Base-by-base conservation (phyloP, 106 monocot genomes). In the Agapanthus africanus region DNA sequence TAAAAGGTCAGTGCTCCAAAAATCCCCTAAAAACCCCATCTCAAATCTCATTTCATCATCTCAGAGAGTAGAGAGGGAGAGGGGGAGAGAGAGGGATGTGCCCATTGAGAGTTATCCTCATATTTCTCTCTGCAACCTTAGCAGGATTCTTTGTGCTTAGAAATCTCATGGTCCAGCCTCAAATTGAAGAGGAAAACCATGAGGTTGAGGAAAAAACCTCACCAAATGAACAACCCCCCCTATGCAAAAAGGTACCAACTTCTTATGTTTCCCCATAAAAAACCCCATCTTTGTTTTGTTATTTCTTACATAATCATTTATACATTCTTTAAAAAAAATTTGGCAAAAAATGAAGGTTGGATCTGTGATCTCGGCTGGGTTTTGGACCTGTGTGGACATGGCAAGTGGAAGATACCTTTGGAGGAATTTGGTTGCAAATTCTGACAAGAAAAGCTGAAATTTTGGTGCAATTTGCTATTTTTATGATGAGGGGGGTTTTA, bases 381-480 rank as follows among this genome's bases (percentile, higher is more conserved):
- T 94, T 64, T 94, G 93, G 93, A 84, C 87, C 9, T 79, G 78
- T 44, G 87, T 90, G 63, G 94, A 94, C 72, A 87, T 94, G 90
- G 90, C 90, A n/a, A 94, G 80, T 39, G 94, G 94, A 73, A 51
- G 74, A 21, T 94, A 90, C 67, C 76, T 94, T 33, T 94, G 94
- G 94, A 84, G 90, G 74, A 76, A 76, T 25, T 71, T 94, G 39
- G 77, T 73, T 22, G 52, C 80, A 4, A 52, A 67, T 46, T 49
- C 22, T 4, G 61, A 67, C 1, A 80, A 76, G 76, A 61, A 74
- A 54, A 18, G 27, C 33, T 71, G 71, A 71, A 47, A n/a, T n/a
- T n/a, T n/a, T n/a, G n/a, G n/a, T n/a, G n/a, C n/a, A n/a, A n/a
- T n/a, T n/a, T n/a, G n/a, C n/a, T n/a, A n/a, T n/a, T n/a, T n/a